Percentiles rank a stretch among this genome's conserved stretches.
Evolutionary conservation across 768 basidiomycete species (phyloP).

Genomic region (Lactarius pseudohatsudake): DNA sequence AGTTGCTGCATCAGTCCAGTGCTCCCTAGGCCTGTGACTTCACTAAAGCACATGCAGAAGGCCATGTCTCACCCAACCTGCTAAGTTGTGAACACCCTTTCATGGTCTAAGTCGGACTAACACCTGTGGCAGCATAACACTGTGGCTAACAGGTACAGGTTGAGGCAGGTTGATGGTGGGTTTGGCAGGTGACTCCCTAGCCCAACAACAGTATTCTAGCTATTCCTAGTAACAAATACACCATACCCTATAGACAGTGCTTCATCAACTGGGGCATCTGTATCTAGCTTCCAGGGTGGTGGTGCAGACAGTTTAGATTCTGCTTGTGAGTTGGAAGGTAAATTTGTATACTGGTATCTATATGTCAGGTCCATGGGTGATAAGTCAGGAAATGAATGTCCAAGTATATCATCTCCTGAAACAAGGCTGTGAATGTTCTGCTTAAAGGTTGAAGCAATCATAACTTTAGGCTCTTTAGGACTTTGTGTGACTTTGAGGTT

Average conservation of each 20-base stretch:
- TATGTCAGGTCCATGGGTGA: background rate
- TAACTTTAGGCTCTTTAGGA: background rate
- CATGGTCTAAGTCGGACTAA: no score
- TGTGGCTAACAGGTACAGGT: no score
- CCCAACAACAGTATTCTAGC: background rate
- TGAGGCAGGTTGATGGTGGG: no score
- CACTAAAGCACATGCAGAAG: no score
- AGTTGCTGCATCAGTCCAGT: no score
- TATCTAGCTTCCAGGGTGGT: constrained; percentile 7
- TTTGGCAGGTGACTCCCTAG: background rate
- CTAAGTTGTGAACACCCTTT: no score
- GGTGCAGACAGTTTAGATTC: constrained; percentile 13
- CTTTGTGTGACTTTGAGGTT: constrained; percentile 4
- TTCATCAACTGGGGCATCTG: background rate
- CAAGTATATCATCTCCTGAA: background rate
- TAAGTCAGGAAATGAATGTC: constrained; percentile 6
- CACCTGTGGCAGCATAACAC: no score
- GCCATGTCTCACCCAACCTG: no score
- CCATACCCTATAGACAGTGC: constrained; percentile 5
- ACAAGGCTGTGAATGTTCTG: background rate
- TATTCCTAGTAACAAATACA: constrained; percentile 5
- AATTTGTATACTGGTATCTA: background rate
- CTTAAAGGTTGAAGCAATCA: background rate
- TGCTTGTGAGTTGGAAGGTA: background rate
- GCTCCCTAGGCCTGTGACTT: no score